A percentile compares a stretch with the other conserved stretches of the same genome.
phyloP scores from a whole-genome alignment of 2,329 filamentous ascomycete species.

The Ophiostoma triangulosporum region DNA sequence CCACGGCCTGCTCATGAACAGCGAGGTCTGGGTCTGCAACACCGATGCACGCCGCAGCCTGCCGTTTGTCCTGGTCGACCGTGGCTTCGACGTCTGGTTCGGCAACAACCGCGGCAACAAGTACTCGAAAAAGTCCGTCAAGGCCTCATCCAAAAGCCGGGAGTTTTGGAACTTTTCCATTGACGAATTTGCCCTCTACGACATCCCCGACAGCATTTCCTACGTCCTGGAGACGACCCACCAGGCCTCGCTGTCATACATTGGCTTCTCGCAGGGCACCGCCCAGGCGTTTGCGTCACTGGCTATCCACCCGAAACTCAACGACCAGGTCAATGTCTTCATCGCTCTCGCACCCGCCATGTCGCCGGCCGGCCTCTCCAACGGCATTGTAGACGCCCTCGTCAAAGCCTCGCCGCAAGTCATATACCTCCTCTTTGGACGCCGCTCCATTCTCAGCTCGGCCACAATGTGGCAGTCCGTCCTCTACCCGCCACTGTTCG shows the following conservation, averaged over 20 bases:
- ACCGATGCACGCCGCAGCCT: conserved; percentile 77
- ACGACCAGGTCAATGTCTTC: conserved; percentile 88
- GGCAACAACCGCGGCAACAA: conserved; percentile 98
- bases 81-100: conserved; percentile 93
- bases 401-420: conserved; percentile 89
- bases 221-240: conserved; percentile 79
- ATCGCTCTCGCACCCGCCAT: conserved; percentile 93
- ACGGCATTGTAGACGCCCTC: conserved; percentile 81
- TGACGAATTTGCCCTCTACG: conserved; percentile 94
- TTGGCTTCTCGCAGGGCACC: conserved; percentile 94
- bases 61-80: conserved; percentile 78
- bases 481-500: conserved; percentile 86
- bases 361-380: conserved; percentile 83
- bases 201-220: conserved; percentile 87
- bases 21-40: conserved; percentile 92
- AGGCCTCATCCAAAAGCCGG: conserved; percentile 56
- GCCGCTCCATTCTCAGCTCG: conserved; percentile 79
- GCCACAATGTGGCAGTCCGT: conserved; percentile 97
- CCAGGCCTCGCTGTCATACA: conserved; percentile 78
- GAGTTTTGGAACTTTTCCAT: conserved; percentile 98
- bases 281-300: conserved; percentile 92
- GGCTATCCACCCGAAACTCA: conserved; percentile 82
- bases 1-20: conserved; percentile 96
- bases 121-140: conserved; percentile 89
- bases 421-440: conserved; percentile 82